Percentiles rank a stretch among this genome's conserved stretches.
Evolutionary conservation across 371 early-diverging fungal genomes (phyloP).

Genomic region (Zancudomyces culisetae): DNA sequence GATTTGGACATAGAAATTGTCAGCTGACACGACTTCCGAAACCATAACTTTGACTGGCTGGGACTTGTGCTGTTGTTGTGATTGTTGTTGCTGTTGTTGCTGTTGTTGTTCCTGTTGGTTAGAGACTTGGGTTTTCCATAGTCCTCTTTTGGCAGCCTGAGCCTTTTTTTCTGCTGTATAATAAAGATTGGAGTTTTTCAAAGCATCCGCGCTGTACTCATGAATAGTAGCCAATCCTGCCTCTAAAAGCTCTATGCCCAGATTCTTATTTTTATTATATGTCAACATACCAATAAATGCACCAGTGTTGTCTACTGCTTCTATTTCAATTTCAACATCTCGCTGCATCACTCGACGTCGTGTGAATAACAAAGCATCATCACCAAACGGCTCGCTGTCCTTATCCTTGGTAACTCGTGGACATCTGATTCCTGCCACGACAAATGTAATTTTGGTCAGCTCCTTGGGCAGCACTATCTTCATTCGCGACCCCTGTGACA

Average conservation of each 20-base stretch:
- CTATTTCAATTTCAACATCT: slow-evolving; percentile 75
- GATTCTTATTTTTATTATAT: slow-evolving; percentile 37
- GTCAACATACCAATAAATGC: slow-evolving; percentile 73
- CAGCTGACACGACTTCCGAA: slow-evolving; percentile 54
- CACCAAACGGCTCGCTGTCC: slow-evolving; percentile 75
- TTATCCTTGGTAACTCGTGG: slow-evolving; percentile 48
- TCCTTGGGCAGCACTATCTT: slow-evolving; percentile 68
- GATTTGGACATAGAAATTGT: slow-evolving; percentile 57
- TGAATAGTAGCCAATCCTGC: slow-evolving; percentile 66
- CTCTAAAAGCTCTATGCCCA: slow-evolving; percentile 45
- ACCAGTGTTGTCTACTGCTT: slow-evolving; percentile 71
- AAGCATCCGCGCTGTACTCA: slow-evolving; percentile 66
- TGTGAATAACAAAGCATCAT: slow-evolving; percentile 57
- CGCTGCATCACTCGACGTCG: slow-evolving; percentile 57
- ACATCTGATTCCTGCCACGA: slow-evolving; percentile 52
- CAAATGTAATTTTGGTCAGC: slow-evolving; percentile 60
- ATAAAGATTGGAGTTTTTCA: slow-evolving; percentile 40
- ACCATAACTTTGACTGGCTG: slow-evolving; percentile 54
- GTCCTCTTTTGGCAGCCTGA: slow-evolving; percentile 28
- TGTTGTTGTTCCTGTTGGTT: slow-evolving; percentile 9
- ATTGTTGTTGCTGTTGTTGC: slow-evolving; percentile 13
- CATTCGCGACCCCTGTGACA: slow-evolving; percentile 66
- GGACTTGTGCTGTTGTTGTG: slow-evolving; percentile 5
- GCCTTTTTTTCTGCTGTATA: slow-evolving; percentile 65
- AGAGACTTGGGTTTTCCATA: slow-evolving; percentile 10